These are phyloP conservation scores for Plantago major DNA, from an alignment of 257 asterid species.

Conservation along the genomic window DNA sequence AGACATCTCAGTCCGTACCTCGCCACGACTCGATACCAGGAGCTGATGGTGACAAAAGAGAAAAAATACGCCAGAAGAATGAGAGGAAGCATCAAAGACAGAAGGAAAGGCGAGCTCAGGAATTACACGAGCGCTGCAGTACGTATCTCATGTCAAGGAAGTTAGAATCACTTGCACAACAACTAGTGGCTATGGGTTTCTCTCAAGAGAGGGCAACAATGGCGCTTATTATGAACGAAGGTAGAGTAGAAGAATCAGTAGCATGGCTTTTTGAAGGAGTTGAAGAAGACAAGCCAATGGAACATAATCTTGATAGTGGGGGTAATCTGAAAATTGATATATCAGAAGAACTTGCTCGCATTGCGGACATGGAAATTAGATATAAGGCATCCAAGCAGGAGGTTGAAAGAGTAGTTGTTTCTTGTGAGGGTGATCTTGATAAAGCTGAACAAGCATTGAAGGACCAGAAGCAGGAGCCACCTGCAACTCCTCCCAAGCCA, in stretches of 20 bases:
- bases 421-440: constrained; percentile 65
- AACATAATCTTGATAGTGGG: constrained; percentile 35
- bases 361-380: constrained; percentile 52
- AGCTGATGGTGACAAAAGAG: constrained; percentile 67
- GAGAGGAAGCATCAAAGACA: constrained; percentile 84
- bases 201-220: constrained; percentile 63
- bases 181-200: constrained; percentile 79
- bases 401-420: constrained; percentile 57
- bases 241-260: constrained; percentile 73
- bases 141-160: constrained; percentile 80
- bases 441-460: constrained; percentile 58
- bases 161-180: constrained; percentile 61
- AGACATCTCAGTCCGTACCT: constrained; percentile 29
- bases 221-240: constrained; percentile 81
- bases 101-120: constrained; percentile 81
- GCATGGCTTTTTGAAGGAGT: constrained; percentile 70
- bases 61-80: constrained; percentile 74
- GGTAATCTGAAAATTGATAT: constrained; percentile 64
- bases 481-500: constrained; percentile 38
- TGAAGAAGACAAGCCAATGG: constrained; percentile 44
- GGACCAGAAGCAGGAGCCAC: constrained; percentile 57
- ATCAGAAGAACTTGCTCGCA: constrained; percentile 63
- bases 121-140: constrained; percentile 66
- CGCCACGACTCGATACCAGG: constrained; percentile 51
- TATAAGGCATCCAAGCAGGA: constrained; percentile 70